Base-by-base conservation (phyloP, 495 filamentous ascomycete genomes). In the Hypoxylon perforatum region DNA sequence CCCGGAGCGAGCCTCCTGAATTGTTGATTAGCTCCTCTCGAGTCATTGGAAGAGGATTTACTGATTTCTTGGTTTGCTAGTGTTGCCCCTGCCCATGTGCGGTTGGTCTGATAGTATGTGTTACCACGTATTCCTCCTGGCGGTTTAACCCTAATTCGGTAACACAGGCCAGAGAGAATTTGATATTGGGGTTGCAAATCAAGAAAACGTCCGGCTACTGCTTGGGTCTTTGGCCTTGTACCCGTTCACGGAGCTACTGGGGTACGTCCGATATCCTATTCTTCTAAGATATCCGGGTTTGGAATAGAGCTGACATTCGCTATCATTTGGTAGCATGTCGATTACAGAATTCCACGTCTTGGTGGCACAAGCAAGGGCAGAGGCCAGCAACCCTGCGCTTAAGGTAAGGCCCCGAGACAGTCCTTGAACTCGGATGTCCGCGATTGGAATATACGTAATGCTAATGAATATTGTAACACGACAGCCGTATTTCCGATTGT, bases 401-500 rank as follows among this genome's bases (percentile, higher is more conserved):
- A 94, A 89, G 83, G 87, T 84, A 74, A 69, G 69, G 45, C 23
- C 35, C 48, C 45, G 1, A 36, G 46, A 47, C 55, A 56, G 52
- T 63, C 52, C 69, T 64, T 55, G 21, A 45, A 41, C 45, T 22
- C 41, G 39, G 61, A 67, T 48, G 23, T 28, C 30, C 30, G 49
- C 30, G 21, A 38, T 28, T 28, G 50, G 39, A 42, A 22, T n/a
- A n/a, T 53, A 23, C 23, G 42, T 38, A 21, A 61, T 55, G 57
- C 72, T 75, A 45, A 75, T 47, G 55, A 59, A 35, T 58, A 41
- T 48, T 61, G 47, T 41, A 53, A 42, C 45, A 36, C 57, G 50
- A 51, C 57, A 86, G 80, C 86, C 90, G 57, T 93, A 93, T 73
- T 92, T 92, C 61, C 90, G 89, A 41, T 73, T 92, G 88, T 92